A percentile compares a stretch with the other conserved stretches of the same genome.
Evolutionary conservation across 2,329 filamentous ascomycete genomes (phyloP).

Genomic region (Leptographium radiaticola): DNA sequence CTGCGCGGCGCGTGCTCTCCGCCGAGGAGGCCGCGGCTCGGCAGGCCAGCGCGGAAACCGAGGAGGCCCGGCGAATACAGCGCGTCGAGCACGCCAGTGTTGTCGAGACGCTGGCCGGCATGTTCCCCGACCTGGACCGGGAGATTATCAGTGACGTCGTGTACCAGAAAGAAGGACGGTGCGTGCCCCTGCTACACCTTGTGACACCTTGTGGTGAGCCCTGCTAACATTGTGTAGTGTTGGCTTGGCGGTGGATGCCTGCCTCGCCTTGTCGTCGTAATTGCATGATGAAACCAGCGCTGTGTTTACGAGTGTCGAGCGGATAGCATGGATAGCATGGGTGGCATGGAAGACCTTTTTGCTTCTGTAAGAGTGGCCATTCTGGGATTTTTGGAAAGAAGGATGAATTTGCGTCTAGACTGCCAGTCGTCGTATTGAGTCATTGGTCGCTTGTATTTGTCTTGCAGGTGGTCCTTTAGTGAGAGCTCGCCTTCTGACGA

Average conservation of each 20-base stretch:
- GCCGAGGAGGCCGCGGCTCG: slow-evolving; percentile 81
- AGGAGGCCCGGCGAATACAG: slow-evolving; percentile 74
- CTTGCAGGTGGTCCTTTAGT: no score
- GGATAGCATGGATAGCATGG: no score
- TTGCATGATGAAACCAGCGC: background rate
- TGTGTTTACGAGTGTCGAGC: no score
- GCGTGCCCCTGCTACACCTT: slow-evolving; percentile 40
- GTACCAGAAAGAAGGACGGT: slow-evolving; percentile 88
- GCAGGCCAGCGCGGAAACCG: slow-evolving; percentile 80
- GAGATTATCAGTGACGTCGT: slow-evolving; percentile 97
- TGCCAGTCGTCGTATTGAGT: no score
- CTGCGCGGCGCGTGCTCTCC: slow-evolving; percentile 34
- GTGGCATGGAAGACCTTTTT: no score
- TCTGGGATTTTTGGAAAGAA: no score
- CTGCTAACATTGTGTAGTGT: slow-evolving; percentile 39
- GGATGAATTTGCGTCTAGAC: no score
- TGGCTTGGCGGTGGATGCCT: slow-evolving; percentile 74
- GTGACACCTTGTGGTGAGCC: background rate
- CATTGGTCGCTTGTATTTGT: no score
- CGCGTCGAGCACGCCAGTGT: slow-evolving; percentile 78
- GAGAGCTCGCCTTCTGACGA: no score
- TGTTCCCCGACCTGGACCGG: slow-evolving; percentile 91
- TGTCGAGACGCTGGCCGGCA: slow-evolving; percentile 84
- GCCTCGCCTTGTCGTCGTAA: slow-evolving; percentile 49
- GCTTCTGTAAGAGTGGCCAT: no score